Base-by-base conservation (phyloP, 2,329 filamentous ascomycete species). In the Sporothrix phasma region DNA sequence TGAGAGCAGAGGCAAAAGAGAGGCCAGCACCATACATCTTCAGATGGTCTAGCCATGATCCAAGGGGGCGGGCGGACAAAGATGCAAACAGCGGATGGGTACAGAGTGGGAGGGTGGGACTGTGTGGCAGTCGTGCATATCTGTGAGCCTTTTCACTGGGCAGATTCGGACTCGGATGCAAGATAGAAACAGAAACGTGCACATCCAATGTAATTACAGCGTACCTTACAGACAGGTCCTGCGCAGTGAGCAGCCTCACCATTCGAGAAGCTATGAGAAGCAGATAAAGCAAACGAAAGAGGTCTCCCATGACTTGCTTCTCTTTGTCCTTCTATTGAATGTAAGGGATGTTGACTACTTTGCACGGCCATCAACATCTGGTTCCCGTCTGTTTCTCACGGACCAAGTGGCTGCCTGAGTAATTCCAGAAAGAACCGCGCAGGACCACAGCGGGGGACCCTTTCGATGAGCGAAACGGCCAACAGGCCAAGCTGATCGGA, bases 351-450 rank as follows among this genome's bases (percentile, higher is more conserved):
- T 39, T 10, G 11, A n/a, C 15, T 39, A 10, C n/a, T 39, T 31
- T 19, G 3, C 11, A 56, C 11, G 13, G 31, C 13, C 26, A 15
- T 47, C 22, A 4, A 56, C 17, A 56, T n/a, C 29, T 56, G 51
- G 51, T 24, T 37, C 34, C 34, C 34, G 3, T 39, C 19, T 22
- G 31, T 29, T 62, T n/a, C n/a, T n/a, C 60, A 62, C 60, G 34
- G 60, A 26, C 60, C 60, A 62, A 29, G 46, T 62, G n/a, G 60
- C 60, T 62, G 60, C 60, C 60, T 62, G 15, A n/a, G 34, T 17
- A 37, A 31, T 45, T 51, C 46, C 45, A 62, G 46, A 31, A 22
- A 41, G 19, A 15, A 43, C 31, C 8, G 17, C 11, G 10, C 10
- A 37, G 5, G 17, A 56, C 15, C n/a, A n/a, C n/a, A n/a, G n/a